Conservation (phyloP, 768 basidiomycete genomes). For the Clathrus columnatus region DNA sequence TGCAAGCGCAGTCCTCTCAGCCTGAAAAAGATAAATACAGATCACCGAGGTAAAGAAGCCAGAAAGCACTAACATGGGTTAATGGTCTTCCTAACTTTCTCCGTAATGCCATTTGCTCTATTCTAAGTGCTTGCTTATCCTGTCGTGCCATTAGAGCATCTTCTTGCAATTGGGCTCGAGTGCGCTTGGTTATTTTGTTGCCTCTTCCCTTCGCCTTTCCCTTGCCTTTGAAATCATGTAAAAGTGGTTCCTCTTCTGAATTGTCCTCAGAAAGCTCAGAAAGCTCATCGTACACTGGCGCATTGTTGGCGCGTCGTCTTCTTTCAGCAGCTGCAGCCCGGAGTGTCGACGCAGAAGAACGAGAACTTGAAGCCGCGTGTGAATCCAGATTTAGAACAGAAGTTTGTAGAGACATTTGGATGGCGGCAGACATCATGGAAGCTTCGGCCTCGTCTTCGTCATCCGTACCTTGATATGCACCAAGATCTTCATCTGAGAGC, state of each 20-base stretch:
- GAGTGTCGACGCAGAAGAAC: conserved; percentile 31
- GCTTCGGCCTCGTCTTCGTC: conserved; percentile 32
- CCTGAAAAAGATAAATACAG: conserved; percentile 33
- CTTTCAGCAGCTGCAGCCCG: conserved; percentile 50
- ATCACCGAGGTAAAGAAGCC: background rate
- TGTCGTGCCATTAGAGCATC: conserved; percentile 23
- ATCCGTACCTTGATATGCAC: conserved; percentile 11
- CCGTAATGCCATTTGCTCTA: conserved; percentile 42
- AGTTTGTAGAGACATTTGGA: conserved; percentile 42
- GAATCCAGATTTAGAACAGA: conserved; percentile 19
- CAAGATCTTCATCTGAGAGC: conserved; percentile 23
- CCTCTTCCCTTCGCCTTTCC: conserved; percentile 28
- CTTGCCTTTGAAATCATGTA: conserved; percentile 18
- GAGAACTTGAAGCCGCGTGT: conserved; percentile 28
- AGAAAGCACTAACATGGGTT: conserved; percentile 45
- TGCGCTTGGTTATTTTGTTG: conserved; percentile 20
- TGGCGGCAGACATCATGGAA: conserved; percentile 49
- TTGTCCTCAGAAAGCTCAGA: conserved; percentile 19
- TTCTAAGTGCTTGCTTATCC: conserved; percentile 24
- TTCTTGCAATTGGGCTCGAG: conserved; percentile 8
- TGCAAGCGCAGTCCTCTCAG: conserved; percentile 59
- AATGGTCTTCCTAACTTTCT: conserved; percentile 62
- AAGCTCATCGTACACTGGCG: conserved; percentile 27
- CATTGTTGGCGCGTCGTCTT: conserved; percentile 30
- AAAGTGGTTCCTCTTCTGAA: conserved; percentile 15